These are phyloP conservation scores for Fremontodendron californicum DNA, from an alignment of 345 rosid species.

Conservation along the genomic window DNA sequence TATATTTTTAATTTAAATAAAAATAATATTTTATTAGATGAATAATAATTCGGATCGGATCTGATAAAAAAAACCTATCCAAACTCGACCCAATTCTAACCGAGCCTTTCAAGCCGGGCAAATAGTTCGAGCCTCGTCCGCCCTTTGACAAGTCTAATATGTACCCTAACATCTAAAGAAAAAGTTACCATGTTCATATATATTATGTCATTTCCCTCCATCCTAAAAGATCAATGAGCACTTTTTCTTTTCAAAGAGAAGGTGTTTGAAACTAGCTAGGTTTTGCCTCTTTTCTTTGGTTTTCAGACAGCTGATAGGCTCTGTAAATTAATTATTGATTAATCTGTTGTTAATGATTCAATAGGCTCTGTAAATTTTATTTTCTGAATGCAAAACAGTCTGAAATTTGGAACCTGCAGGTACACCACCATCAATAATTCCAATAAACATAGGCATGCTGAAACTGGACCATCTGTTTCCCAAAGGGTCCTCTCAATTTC, in stretches of 20 bases:
- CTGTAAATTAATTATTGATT: neutral
- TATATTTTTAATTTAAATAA: no score
- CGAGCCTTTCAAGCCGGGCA: no score
- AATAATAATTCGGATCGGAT: no score
- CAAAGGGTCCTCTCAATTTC: neutral
- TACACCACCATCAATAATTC: neutral
- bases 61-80: no score
- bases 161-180: no score
- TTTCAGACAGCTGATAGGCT: neutral
- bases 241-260: neutral
- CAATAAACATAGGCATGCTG: neutral
- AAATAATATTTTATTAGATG: no score
- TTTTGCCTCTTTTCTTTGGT: neutral
- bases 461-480: neutral
- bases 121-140: no score
- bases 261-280: neutral
- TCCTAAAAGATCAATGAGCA: no score
- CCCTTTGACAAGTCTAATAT: no score
- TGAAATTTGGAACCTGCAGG: neutral
- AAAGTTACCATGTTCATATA: no score
- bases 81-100: no score
- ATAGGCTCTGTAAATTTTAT: neutral
- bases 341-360: neutral
- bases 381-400: neutral
- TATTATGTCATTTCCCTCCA: no score